These are phyloP conservation scores for Endothia cerciana DNA, from an alignment of 2,329 filamentous ascomycete genomes.

Conservation along the genomic window DNA sequence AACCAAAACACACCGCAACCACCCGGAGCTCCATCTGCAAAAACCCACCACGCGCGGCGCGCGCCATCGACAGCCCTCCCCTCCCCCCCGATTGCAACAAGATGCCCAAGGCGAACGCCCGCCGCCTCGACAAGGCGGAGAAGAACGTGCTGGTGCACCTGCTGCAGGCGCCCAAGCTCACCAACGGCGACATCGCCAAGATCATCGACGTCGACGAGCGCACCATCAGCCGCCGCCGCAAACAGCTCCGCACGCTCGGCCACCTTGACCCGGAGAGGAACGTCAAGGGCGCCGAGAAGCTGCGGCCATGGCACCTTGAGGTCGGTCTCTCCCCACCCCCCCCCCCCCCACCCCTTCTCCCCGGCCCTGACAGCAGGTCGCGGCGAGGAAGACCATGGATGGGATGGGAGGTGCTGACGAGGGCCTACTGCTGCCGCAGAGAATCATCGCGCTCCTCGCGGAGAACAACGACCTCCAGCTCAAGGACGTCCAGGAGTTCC, in stretches of 20 bases:
- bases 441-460: slow-evolving; percentile 27
- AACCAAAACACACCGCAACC: slow-evolving; percentile 6
- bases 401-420: background rate
- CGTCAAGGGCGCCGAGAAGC: slow-evolving; percentile 28
- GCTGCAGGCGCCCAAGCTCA: slow-evolving; percentile 27
- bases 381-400: background rate
- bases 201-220: slow-evolving; percentile 29
- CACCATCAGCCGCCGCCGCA: slow-evolving; percentile 25
- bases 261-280: slow-evolving; percentile 27
- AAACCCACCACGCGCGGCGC: background rate
- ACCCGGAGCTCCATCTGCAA: slow-evolving; percentile 24
- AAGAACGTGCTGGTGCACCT: slow-evolving; percentile 28
- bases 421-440: slow-evolving; percentile 12
- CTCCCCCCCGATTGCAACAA: background rate
- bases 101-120: slow-evolving; percentile 23
- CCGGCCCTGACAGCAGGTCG: background rate
- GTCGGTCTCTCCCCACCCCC: slow-evolving; percentile 8
- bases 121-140: slow-evolving; percentile 28
- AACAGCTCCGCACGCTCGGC: slow-evolving; percentile 27
- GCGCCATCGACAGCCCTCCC: background rate
- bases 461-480: slow-evolving; percentile 25
- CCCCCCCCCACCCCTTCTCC: background rate
- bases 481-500: slow-evolving; percentile 25
- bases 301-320: slow-evolving; percentile 29
- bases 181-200: slow-evolving; percentile 28